Evolutionary conservation across 345 rosid genomes (phyloP).

Genomic region (Acer campestre): DNA sequence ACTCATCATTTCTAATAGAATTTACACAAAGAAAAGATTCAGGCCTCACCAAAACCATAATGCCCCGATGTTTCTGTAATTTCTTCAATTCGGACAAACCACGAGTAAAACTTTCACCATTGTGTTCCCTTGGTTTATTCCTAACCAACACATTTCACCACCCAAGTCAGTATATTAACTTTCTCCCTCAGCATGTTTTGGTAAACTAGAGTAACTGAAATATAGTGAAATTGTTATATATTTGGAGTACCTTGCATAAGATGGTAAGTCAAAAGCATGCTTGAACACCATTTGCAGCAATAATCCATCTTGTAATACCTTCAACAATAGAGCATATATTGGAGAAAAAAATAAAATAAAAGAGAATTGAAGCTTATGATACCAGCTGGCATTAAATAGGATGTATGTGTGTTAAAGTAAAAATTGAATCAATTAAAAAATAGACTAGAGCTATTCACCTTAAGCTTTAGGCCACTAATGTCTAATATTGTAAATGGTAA

Average conservation of each 20-base stretch:
- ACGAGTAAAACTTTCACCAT: conserved; percentile 46
- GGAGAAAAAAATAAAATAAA: background rate
- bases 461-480: background rate
- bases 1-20: background rate
- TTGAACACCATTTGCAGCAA: conserved; percentile 50
- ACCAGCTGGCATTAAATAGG: background rate
- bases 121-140: conserved; percentile 47
- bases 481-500: background rate
- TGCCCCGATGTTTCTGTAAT: conserved; percentile 62
- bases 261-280: conserved; percentile 58
- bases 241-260: conserved; percentile 54
- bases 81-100: conserved; percentile 68
- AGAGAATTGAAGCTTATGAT: background rate
- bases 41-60: conserved; percentile 69
- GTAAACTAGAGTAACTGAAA: background rate
- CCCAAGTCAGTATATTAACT: conserved; percentile 30
- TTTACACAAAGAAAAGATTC: conserved; percentile 13
- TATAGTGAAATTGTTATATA: background rate
- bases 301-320: conserved; percentile 48
- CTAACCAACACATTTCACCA: conserved; percentile 40
- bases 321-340: conserved; percentile 14
- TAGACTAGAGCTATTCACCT: background rate
- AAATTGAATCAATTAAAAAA: background rate
- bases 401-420: background rate
- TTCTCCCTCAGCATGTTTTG: conserved; percentile 12